Conservation (phyloP, 2,329 filamentous ascomycete genomes). For the Hypocreales sp. region DNA sequence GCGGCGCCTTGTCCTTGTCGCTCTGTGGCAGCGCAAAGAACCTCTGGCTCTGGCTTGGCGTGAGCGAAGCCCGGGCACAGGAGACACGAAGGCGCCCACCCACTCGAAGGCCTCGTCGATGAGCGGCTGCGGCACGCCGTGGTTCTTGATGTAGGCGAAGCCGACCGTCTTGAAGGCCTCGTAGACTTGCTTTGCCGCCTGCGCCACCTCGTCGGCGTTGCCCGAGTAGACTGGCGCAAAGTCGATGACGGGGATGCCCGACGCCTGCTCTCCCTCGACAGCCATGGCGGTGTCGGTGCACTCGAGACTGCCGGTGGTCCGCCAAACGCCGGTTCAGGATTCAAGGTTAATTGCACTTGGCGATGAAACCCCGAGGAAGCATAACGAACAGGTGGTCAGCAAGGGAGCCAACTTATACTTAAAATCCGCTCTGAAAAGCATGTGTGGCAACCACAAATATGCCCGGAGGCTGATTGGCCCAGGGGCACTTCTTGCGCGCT, state of each 20-base stretch:
- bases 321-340: too few species aligned
- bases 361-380: too few species aligned
- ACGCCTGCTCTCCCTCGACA: too few species aligned
- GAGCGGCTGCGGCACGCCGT: slow-evolving; percentile 16
- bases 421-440: too few species aligned
- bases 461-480: too few species aligned
- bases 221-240: slow-evolving; percentile 5
- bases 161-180: slow-evolving; percentile 16
- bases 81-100: slow-evolving; percentile 5
- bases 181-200: slow-evolving; percentile 8
- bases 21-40: slow-evolving; percentile 15
- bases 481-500: too few species aligned
- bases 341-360: too few species aligned
- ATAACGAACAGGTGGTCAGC: too few species aligned
- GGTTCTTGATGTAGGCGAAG: slow-evolving; percentile 19
- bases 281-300: too few species aligned
- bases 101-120: slow-evolving; percentile 22
- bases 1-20: slow-evolving; percentile 14
- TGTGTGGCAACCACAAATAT: too few species aligned
- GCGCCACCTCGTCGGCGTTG: slow-evolving; percentile 2
- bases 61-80: neutral
- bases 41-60: slow-evolving; percentile 6
- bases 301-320: too few species aligned
- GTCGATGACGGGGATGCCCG: slow-evolving; percentile 9
- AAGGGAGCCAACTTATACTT: too few species aligned